Evolutionary conservation across 768 basidiomycete species (phyloP), one percentile per base, ranked within the genome.

Genomic region (Hygrophorus russula): DNA sequence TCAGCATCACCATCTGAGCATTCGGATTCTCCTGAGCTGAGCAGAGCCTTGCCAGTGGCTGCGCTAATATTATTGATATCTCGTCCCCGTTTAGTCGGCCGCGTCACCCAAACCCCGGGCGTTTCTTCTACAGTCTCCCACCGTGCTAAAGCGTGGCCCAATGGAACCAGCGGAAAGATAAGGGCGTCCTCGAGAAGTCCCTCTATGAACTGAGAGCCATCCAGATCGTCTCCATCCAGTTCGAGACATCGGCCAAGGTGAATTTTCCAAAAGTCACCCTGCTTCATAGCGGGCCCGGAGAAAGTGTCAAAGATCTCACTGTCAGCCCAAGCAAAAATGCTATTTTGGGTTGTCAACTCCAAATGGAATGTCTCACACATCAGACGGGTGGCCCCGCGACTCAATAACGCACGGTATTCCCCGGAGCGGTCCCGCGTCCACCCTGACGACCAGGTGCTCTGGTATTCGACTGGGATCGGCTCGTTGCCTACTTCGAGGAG

Each of bases 281-380:
- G 13, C 12, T 53, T 46, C 58, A 70, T 66, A 8, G 44, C 53
- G 1, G 60, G 57, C 0, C 61, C 60, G 0, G 59, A 44, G 44
- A 66, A 66, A 13, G 61, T 56, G 0, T 61, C 54, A 35, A 55
- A 64, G 2, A 67, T 39, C 0, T 47, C 48, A 2, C 51, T 42
- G 42, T 67, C 60, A 0, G 60, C 60, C 56, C 56, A 60, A 1
- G 64, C 66, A 28, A 59, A 50, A 49, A 67, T 69, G 0, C 68
- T 65, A 3, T 17, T 36, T 18, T 52, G 39, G 1, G 47, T 5
- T 13, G 50, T 48, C 41, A 56, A 67, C 44, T 59, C 51, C 7
- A 68, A 59, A 17, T 57, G 30, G 50, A 65, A 67, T 0, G 55
- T 57, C 44, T 62, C 59, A 51, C 63, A 65, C 67, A 68, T 68